These are phyloP conservation scores for Sphaerulina vaccinii DNA, from an alignment of 2,329 filamentous ascomycete genomes.

Conservation along the genomic window DNA sequence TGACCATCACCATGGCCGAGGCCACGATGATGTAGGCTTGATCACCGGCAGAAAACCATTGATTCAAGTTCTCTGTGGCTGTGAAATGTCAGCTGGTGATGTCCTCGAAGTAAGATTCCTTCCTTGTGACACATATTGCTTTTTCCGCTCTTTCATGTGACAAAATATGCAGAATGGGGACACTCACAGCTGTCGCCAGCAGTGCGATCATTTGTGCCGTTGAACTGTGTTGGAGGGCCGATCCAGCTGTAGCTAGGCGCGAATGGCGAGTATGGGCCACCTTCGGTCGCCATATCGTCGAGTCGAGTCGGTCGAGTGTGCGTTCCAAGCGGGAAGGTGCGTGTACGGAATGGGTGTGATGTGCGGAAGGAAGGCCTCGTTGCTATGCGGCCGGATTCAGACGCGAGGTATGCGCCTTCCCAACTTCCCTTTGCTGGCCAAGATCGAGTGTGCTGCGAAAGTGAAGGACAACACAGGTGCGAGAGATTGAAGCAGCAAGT, in stretches of 20 bases:
- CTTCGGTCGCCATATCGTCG: slow-evolving; percentile 41
- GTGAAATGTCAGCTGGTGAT: slow-evolving; percentile 22
- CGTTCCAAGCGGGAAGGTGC: too few relatives aligned
- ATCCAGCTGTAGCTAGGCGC: slow-evolving; percentile 43
- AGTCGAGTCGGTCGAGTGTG: neutral
- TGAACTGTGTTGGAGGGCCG: slow-evolving; percentile 47
- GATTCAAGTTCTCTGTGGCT: slow-evolving; percentile 87
- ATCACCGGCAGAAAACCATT: slow-evolving; percentile 91
- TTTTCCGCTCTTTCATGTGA: slow-evolving; percentile 19
- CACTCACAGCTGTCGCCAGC: slow-evolving; percentile 78
- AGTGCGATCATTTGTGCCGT: slow-evolving; percentile 57
- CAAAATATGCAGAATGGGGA: neutral
- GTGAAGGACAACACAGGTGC: neutral
- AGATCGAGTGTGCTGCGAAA: neutral
- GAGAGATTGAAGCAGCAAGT: neutral
- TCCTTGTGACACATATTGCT: slow-evolving; percentile 2
- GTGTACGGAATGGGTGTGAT: too few relatives aligned
- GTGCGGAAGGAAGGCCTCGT: neutral
- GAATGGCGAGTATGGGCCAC: neutral
- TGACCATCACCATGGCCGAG: slow-evolving; percentile 90
- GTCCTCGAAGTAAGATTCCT: neutral
- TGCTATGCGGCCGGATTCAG: slow-evolving; percentile 2
- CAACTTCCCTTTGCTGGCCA: too few relatives aligned
- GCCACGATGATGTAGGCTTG: slow-evolving; percentile 89
- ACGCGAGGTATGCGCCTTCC: too few relatives aligned